These are phyloP conservation scores for Trichoderma reesei DNA, from an alignment of 495 filamentous ascomycete genomes.

Conservation along the genomic window DNA sequence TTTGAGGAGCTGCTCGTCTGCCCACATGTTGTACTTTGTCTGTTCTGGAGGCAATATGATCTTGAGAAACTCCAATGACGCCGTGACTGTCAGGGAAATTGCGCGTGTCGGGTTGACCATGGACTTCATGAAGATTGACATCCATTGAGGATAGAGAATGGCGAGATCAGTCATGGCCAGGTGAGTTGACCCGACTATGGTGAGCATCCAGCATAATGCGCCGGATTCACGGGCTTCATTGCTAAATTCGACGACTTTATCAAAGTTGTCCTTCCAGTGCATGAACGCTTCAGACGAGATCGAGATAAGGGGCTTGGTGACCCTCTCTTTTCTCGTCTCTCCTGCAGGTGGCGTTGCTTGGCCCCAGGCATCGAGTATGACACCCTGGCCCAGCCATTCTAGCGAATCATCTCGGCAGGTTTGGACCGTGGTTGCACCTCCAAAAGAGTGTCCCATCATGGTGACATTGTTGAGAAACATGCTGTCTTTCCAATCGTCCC, in stretches of 20 bases:
- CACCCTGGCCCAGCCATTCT: slow-evolving; percentile 43
- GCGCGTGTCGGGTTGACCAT: slow-evolving; percentile 46
- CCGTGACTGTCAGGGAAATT: slow-evolving; percentile 46
- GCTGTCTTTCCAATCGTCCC: slow-evolving; percentile 28
- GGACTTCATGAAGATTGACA: slow-evolving; percentile 45
- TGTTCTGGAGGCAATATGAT: slow-evolving; percentile 30
- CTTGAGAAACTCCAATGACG: slow-evolving; percentile 42
- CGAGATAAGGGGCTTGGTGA: slow-evolving; percentile 41
- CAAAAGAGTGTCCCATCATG: slow-evolving; percentile 57
- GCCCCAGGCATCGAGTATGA: slow-evolving; percentile 51
- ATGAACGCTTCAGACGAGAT: slow-evolving; percentile 55
- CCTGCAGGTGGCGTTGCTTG: slow-evolving; percentile 27
- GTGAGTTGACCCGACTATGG: slow-evolving; percentile 49
- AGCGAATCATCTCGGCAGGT: slow-evolving; percentile 42
- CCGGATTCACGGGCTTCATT: slow-evolving; percentile 38
- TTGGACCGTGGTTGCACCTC: slow-evolving; percentile 52
- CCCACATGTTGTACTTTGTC: slow-evolving; percentile 27
- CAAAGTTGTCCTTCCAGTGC: slow-evolving; percentile 50
- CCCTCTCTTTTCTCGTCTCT: slow-evolving; percentile 27
- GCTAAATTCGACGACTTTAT: slow-evolving; percentile 38
- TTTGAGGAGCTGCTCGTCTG: slow-evolving; percentile 33
- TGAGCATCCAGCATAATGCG: slow-evolving; percentile 47
- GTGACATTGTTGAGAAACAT: slow-evolving; percentile 46
- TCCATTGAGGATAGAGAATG: slow-evolving; percentile 47
- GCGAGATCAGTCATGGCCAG: slow-evolving; percentile 50